phyloP scores from a whole-genome alignment of 176 grass and related monocot genomes.

The Oryza meyeriana region DNA sequence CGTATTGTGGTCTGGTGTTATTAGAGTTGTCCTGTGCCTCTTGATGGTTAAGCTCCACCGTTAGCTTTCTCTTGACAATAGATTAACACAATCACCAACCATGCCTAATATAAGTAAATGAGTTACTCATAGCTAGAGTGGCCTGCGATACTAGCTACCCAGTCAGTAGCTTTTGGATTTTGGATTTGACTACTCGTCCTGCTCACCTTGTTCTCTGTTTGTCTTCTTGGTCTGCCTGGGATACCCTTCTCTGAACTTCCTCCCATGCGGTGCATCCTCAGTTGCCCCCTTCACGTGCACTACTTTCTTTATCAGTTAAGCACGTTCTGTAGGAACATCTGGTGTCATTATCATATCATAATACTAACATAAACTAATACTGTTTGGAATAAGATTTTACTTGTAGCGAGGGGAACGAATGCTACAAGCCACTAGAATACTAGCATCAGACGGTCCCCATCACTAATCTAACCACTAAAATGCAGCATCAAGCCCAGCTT shows the following conservation, averaged over 20 bases:
- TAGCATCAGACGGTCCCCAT: background rate
- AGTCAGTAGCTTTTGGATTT: conserved; percentile 26
- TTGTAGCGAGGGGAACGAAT: conserved; percentile 42
- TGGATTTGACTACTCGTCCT: conserved; percentile 34
- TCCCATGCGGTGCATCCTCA: conserved; percentile 5
- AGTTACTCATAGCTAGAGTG: background rate
- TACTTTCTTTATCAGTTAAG: conserved; percentile 17
- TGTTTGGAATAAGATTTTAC: conserved; percentile 36
- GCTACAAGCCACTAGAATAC: background rate
- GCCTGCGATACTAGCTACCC: background rate
- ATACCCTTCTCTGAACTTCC: conserved; percentile 35
- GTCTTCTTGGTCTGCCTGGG: conserved; percentile 12
- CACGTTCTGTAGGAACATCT: conserved; percentile 42
- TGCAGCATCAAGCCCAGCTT: background rate
- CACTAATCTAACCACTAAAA: background rate
- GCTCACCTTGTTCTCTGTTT: background rate
- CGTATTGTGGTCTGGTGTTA: conserved; percentile 15
- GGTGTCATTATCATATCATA: conserved; percentile 25
- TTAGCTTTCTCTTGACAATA: conserved; percentile 2
- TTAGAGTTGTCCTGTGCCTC: background rate
- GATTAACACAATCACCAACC: background rate
- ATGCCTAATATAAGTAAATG: background rate
- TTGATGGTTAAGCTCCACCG: background rate
- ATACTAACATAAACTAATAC: background rate
- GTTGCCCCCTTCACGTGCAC: conserved; percentile 32